Evolutionary conservation across 2,329 filamentous ascomycete genomes (phyloP), one percentile per base, ranked within the genome.

Genomic region (Scopulariopsis brevicaulis): DNA sequence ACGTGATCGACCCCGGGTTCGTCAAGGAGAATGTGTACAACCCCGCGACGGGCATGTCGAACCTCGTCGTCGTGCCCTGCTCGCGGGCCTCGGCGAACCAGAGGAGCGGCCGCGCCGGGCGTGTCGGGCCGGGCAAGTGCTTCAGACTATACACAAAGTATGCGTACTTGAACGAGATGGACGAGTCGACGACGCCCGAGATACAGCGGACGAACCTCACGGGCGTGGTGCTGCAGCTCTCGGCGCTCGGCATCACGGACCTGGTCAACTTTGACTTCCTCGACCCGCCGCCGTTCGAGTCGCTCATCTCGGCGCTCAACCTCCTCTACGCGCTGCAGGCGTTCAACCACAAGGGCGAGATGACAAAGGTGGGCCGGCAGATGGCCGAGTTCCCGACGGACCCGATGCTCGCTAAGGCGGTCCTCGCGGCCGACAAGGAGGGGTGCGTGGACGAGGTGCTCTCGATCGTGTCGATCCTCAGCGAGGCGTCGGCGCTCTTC

Each of bases 21-120:
- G 90, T 94, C 62, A 99, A 99, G 70, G 90, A 97, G 68, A 96
- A 96, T 64, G 82, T 92, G 1, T 97, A 93, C 74, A 96, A 96
- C 62, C 87, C 92, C 0, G 84, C 87, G 1, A 96, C 90, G 0
- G 92, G 92, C 58, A 96, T 97, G 88, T 92, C 93, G 32, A 92
- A 89, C 46, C 74, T 99, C 14, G 87, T 96, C 0, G 90, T 96
- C 1, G 91, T 93, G 0, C 93, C 94, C 0, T 96, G 90, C 68
- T 96, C 91, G 11, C 82, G 92, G 46, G 94, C 94, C 0, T 94
- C 90, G 18, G 93, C 93, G 2, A 95, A 96, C 67, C 94, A 99
- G 70, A 82, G 94, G 59, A 92, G 89, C 61, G 94, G 94, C 60
- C 87, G 94, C 71, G 94, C 94, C 0, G 94, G 94, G 54, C 89